Base-by-base conservation (phyloP, 108 stramenopile genomes). In the Parmales sp. region DNA sequence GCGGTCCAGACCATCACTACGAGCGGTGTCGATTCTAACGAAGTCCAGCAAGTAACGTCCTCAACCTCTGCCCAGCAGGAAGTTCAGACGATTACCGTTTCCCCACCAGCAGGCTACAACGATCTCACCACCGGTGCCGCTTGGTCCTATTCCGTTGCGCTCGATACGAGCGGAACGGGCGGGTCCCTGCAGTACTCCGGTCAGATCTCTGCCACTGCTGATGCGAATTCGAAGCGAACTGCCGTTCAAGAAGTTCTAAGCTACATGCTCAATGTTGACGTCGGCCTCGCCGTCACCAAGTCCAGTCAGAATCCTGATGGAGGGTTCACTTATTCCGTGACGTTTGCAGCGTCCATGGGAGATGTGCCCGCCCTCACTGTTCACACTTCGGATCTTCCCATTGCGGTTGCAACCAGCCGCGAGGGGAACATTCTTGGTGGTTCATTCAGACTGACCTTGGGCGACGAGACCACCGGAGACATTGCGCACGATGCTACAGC, bases 1-100 rank as follows among this genome's bases (percentile, higher is more conserved):
- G 90, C 89, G 73, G 73, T 90, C 25, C 90, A 92, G 75, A 68
- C 75, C 5, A 79, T 90, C 64, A 76, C 82, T 1, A 85, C 87
- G 6, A 69, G 73, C 9, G 81, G 72, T 5, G 43, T 37, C 1
- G 76, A 86, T 45, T 72, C 88, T 13, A 74, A 87, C 54, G 89
- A 90, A 75, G 76, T 90, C 36, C 90, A 92, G 65, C 51, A 66
- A 26, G 63, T 90, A 37, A 65, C 43, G 11, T 79, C 86, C 7
- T 63, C 72, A 0, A 83, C 88, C 1, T 73, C 72, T 22, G 45
- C 69, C 18, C 69, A 67, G 13, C 75, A 50, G 25, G 90, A 90
- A 65, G 81, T 89, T 7, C 88, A 92, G 80, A 68, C 69, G 22
- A 74, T 89, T 64, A 79, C 80, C 19, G 72, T 82, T 9, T 69